A percentile compares a stretch with the other conserved stretches of the same genome.
phyloP scores from a whole-genome alignment of 257 asterid genomes.

The Capsicum baccatum region DNA sequence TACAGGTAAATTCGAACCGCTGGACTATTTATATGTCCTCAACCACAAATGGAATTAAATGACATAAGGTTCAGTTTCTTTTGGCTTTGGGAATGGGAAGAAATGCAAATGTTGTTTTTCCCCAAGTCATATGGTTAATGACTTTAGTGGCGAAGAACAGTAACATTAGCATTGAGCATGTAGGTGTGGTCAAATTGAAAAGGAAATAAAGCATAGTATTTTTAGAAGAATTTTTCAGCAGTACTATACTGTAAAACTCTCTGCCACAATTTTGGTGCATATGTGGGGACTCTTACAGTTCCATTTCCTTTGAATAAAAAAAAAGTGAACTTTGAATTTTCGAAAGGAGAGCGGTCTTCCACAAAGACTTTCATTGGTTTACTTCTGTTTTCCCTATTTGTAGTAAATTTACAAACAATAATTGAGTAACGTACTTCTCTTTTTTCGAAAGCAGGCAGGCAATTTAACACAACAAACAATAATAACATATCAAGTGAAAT shows the following conservation, averaged over 20 bases:
- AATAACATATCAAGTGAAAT: too few relatives aligned
- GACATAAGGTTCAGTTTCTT: neutral
- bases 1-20: too few relatives aligned
- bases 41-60: neutral
- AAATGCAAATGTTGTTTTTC: neutral
- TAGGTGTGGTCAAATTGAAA: neutral
- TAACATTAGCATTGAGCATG: neutral
- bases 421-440: neutral
- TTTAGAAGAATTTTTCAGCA: neutral
- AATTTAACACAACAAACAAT: too few relatives aligned
- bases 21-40: too few relatives aligned
- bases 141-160: neutral
- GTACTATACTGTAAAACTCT: neutral
- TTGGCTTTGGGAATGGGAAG: neutral
- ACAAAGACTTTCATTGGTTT: slow-evolving; percentile 1
- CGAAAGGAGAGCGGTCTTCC: neutral
- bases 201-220: neutral
- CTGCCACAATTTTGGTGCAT: slow-evolving; percentile 17
- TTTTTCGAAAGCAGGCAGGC: neutral
- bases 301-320: neutral
- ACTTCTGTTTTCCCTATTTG: neutral
- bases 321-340: slow-evolving; percentile 1
- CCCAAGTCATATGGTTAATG: neutral
- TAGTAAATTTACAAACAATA: neutral
- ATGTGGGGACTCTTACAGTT: slow-evolving; percentile 27